phyloP scores from a whole-genome alignment of 1,284 basidiomycete species.

The Termitomyces sp. region DNA sequence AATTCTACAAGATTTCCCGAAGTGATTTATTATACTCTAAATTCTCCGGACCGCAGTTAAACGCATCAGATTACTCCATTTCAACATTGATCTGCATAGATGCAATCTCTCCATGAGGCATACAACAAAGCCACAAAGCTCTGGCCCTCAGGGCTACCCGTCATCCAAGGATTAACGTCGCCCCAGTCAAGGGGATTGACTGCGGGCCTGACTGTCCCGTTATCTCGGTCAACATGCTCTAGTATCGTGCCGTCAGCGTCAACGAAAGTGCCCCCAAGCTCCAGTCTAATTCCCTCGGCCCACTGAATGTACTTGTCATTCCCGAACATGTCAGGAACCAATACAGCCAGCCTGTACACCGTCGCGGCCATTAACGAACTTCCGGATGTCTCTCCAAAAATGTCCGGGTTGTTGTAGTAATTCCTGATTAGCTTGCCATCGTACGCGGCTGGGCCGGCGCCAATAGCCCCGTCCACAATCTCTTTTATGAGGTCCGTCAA shows the following conservation, averaged over 20 bases:
- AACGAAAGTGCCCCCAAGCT: slow-evolving; percentile 15
- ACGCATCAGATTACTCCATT: too few relatives aligned
- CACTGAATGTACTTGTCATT: slow-evolving; percentile 19
- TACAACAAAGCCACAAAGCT: slow-evolving; percentile 38
- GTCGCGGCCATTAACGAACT: slow-evolving; percentile 37
- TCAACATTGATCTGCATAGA: slow-evolving; percentile 2
- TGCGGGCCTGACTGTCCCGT: slow-evolving; percentile 32
- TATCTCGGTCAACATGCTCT: slow-evolving; percentile 17
- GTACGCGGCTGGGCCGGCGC: slow-evolving; percentile 13
- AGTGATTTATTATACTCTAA: too few relatives aligned
- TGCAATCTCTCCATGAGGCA: slow-evolving; percentile 40
- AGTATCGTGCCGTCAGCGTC: slow-evolving; percentile 1
- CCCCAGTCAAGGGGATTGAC: slow-evolving; percentile 36
- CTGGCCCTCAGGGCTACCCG: slow-evolving; percentile 39
- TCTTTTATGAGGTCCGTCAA: slow-evolving; percentile 39
- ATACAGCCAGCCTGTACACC: slow-evolving; percentile 34
- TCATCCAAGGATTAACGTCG: slow-evolving; percentile 29
- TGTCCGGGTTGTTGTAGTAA: slow-evolving; percentile 31
- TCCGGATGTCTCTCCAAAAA: slow-evolving; percentile 41
- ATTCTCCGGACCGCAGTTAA: too few relatives aligned
- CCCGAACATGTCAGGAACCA: slow-evolving; percentile 18
- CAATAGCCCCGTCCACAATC: slow-evolving; percentile 44
- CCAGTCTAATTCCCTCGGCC: slow-evolving; percentile 20
- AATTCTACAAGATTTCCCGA: too few relatives aligned
- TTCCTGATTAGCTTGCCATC: slow-evolving; percentile 32